phyloP scores from a whole-genome alignment of 2,329 filamentous ascomycete species.

The Aspergillus uvarum region DNA sequence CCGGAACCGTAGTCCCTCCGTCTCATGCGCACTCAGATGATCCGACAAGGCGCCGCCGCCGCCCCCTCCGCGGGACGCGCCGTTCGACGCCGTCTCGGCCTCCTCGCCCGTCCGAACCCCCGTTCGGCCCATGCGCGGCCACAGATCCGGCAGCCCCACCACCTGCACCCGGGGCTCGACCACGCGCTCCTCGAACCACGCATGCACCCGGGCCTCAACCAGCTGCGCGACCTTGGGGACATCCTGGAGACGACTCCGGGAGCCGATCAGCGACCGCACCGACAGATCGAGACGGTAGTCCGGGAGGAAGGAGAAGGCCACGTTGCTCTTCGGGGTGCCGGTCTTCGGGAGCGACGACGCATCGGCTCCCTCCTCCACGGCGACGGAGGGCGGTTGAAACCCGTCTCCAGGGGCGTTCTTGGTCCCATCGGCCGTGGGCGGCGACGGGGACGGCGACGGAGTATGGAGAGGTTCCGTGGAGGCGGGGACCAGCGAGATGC shows the following conservation, averaged over 20 bases:
- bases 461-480: slow-evolving; percentile 39
- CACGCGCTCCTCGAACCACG: slow-evolving; percentile 67
- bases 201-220: slow-evolving; percentile 63
- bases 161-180: slow-evolving; percentile 67
- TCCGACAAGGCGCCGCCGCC: slow-evolving; percentile 20
- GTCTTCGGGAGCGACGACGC: slow-evolving; percentile 26
- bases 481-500: slow-evolving; percentile 85
- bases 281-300: slow-evolving; percentile 66
- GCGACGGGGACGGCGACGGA: slow-evolving; percentile 32
- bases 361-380: neutral
- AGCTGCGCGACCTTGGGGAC: slow-evolving; percentile 67
- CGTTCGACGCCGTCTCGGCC: slow-evolving; percentile 37
- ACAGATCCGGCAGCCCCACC: slow-evolving; percentile 61
- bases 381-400: neutral
- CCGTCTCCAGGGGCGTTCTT: slow-evolving; percentile 17
- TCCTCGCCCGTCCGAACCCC: slow-evolving; percentile 46
- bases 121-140: slow-evolving; percentile 57
- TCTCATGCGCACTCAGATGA: slow-evolving; percentile 24
- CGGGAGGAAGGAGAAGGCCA: slow-evolving; percentile 81
- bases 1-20: slow-evolving; percentile 37
- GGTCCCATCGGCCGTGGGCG: slow-evolving; percentile 25
- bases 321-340: slow-evolving; percentile 72
- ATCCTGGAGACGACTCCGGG: slow-evolving; percentile 62
- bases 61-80: slow-evolving; percentile 27
- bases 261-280: slow-evolving; percentile 64